Base-by-base conservation (phyloP, 495 filamentous ascomycete genomes). In the Letharia lupina region DNA sequence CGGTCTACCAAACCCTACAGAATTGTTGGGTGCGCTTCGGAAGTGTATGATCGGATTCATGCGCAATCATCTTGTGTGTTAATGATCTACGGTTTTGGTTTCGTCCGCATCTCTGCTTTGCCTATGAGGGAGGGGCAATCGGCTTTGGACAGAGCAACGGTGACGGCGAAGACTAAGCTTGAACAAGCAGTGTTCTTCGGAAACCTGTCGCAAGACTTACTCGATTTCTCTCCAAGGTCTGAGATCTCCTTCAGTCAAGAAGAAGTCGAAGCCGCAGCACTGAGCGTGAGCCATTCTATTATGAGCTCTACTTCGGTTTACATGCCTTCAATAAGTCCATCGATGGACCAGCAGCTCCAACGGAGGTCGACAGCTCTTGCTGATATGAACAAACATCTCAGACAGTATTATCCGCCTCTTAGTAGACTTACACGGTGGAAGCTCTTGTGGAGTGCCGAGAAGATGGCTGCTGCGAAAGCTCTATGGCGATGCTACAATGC, bases 151-250 rank as follows among this genome's bases (percentile, higher is more conserved):
- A 74, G 75, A 64, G 70, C 71, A 16, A 74, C 75, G 35, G 80
- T 93, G 28, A 91, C 90, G 2, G 89, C 90, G 11, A 91, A 89
- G 73, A 89, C 85, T 72, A 97, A 93, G 75, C 81, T 99, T 54
- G 91, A 96, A 70, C 93, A 98, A 74, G 93, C 93, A 18, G 86
- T 97, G 5, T 96, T 96, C 77, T 98, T 89, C 73, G 91, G 93
- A 2, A 84, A 83, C 31, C 85, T 91, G 75, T 80, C 83, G 56
- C 83, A 88, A 68, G 96, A 94, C 69, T 87, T 91, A 13, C 77
- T 99, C 40, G 86, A 91, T 68, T 89, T 99, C 66, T 79, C 84
- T 59, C 82, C 84, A 41, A 82, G 83, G 60, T 77, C 82, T 35
- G 84, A 84, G 48, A 77, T 86, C 28, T 76, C 80, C 33, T 96